A percentile compares a stretch with the other conserved stretches of the same genome.
Evolutionary conservation across 2,329 filamentous ascomycete species (phyloP).

Genomic region (Pseudogymnoascus sp.): DNA sequence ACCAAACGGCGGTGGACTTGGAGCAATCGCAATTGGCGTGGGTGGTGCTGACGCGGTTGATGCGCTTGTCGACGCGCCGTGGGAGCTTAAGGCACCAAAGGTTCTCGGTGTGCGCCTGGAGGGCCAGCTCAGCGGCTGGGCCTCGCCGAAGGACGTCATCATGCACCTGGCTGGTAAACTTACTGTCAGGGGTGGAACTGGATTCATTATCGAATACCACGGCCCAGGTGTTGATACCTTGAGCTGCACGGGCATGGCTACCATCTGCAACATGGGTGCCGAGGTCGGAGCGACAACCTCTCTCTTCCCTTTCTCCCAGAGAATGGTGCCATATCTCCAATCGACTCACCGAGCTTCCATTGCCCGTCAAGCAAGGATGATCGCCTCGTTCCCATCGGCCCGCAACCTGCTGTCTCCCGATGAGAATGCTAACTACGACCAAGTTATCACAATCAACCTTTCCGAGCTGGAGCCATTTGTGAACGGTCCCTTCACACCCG

Average conservation of each 20-base stretch:
- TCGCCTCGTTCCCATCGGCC: slow-evolving; percentile 31
- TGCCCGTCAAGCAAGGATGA: slow-evolving; percentile 25
- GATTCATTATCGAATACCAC: slow-evolving; percentile 90
- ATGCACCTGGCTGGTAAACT: slow-evolving; percentile 79
- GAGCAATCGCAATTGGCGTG: slow-evolving; percentile 91
- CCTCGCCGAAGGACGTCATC: slow-evolving; percentile 92
- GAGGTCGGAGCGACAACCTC: slow-evolving; percentile 95
- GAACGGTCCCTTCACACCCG: slow-evolving; percentile 94
- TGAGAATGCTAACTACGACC: slow-evolving; percentile 75
- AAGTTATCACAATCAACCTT: slow-evolving; percentile 83
- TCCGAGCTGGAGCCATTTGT: slow-evolving; percentile 88
- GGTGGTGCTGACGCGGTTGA: slow-evolving; percentile 96
- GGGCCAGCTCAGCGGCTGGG: slow-evolving; percentile 82
- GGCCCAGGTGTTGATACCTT: slow-evolving; percentile 83
- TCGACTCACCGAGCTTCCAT: slow-evolving; percentile 63
- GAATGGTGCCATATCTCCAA: slow-evolving; percentile 76
- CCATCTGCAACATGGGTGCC: slow-evolving; percentile 76
- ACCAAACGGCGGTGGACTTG: slow-evolving; percentile 91
- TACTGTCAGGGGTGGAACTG: slow-evolving; percentile 89
- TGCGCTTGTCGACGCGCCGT: slow-evolving; percentile 89
- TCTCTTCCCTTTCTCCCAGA: slow-evolving; percentile 83
- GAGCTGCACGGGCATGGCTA: slow-evolving; percentile 89
- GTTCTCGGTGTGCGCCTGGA: slow-evolving; percentile 78
- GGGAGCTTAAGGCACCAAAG: slow-evolving; percentile 94
- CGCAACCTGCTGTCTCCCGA: slow-evolving; percentile 68